phyloP scores from a whole-genome alignment of 2,329 filamentous ascomycete species.

The Phialocephala subalpina region DNA sequence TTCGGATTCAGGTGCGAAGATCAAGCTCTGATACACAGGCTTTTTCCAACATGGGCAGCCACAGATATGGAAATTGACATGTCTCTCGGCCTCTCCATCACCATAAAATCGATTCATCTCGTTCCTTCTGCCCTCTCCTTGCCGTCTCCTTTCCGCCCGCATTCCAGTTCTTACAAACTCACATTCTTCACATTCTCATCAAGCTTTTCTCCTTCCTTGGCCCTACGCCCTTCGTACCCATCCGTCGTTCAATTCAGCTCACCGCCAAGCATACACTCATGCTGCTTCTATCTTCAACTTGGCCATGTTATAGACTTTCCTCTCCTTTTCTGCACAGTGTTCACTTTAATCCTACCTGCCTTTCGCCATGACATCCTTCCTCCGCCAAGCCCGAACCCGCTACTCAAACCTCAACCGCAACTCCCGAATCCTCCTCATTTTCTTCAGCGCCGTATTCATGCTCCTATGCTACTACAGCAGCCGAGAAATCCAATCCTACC shows the following conservation, averaged over 20 bases:
- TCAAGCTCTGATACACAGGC: background rate
- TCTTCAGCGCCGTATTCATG: constrained; percentile 13
- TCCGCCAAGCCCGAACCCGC: constrained; percentile 8
- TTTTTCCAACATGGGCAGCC: background rate
- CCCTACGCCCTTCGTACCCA: background rate
- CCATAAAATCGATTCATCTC: background rate
- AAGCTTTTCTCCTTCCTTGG: background rate
- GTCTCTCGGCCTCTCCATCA: background rate
- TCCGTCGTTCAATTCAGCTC: background rate
- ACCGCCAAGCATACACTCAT: background rate
- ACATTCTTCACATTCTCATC: constrained; percentile 5
- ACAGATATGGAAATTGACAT: background rate
- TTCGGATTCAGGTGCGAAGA: background rate
- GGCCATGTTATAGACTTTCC: background rate
- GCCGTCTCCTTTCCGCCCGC: constrained; percentile 1
- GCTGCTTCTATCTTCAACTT: background rate
- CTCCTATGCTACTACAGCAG: constrained; percentile 23
- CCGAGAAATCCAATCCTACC: constrained; percentile 9
- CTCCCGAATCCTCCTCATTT: constrained; percentile 25
- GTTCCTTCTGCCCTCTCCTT: no score
- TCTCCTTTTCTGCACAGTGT: background rate
- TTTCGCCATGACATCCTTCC: constrained; percentile 1
- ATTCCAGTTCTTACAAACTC: constrained; percentile 3
- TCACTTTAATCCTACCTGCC: background rate
- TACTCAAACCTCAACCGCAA: constrained; percentile 23